Evolutionary conservation across 2,329 filamentous ascomycete species (phyloP).

Genomic region (Sclerotinia spermophila): DNA sequence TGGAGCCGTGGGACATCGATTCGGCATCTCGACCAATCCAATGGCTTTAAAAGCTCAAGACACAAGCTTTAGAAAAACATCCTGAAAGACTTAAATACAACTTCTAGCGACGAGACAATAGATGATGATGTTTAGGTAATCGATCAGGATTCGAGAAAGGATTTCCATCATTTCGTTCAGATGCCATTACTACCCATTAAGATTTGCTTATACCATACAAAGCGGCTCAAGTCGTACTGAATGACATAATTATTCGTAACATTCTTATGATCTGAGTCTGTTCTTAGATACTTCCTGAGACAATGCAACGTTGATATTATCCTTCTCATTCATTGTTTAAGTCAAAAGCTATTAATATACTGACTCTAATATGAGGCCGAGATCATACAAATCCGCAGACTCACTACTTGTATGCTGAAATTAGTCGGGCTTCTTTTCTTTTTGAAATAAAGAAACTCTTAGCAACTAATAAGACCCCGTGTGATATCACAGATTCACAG

Average conservation of each 20-base stretch:
- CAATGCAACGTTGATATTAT: conserved; percentile 6
- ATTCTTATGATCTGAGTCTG: not conserved
- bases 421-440: not conserved
- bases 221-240: not conserved
- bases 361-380: not conserved
- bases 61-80: not conserved
- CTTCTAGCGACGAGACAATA: not conserved
- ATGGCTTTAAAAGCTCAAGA: not conserved
- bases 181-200: conserved; percentile 5
- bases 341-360: not conserved
- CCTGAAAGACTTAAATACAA: conserved; percentile 4
- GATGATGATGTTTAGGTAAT: not conserved
- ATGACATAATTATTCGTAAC: conserved; percentile 2
- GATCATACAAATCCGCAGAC: conserved; percentile 2
- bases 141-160: conserved; percentile 18
- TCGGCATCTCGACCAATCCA: not conserved
- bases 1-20: not conserved
- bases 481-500: not conserved
- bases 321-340: not conserved
- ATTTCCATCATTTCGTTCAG: conserved; percentile 11
- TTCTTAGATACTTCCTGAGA: not conserved
- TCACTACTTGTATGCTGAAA: conserved; percentile 1
- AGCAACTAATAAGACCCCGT: not conserved
- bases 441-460: not conserved
- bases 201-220: conserved; percentile 13